Evolutionary conservation across 2,329 filamentous ascomycete genomes (phyloP), one percentile per base, ranked within the genome.

Genomic region (Pseudopithomyces chartarum): DNA sequence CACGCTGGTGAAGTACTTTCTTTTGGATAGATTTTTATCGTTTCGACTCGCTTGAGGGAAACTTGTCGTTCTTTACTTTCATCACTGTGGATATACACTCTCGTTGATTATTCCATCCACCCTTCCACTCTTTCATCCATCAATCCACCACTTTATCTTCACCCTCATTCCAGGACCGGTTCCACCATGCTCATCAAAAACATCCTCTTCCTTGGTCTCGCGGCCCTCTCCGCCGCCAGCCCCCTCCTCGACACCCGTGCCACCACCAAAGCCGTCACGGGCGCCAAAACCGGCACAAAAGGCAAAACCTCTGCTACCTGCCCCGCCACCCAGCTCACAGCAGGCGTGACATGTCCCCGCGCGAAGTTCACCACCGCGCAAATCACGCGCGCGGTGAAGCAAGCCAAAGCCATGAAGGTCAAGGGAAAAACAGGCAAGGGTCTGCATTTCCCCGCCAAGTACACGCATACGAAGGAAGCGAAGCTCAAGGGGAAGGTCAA

Each of bases 391-490:
- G 20, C 48, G 10, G 38, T 51, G 20, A 43, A 26, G 33, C 48
- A 51, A 26, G 48, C 48, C 17, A 51, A 51, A 38, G 48, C 48
- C 33, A 51, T 51, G 48, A 51, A 51, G 17, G 13, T 51, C 36
- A 51, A 51, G 38, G 48, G 48, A 8, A 43, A 43, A n/a, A 42
- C 17, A 10, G 48, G 48, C 48, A 51, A 51, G 38, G 48, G 48
- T 6, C 26, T 51, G 20, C 48, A 51, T 17, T 51, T 51, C 48
- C 48, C 48, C 11, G 48, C 48, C 33, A 42, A 38, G 38, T 51
- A 51, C 48, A 51, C 19, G 17, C 48, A n/a, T 11, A 15, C 15
- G 20, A 38, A 43, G 48, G 48, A 51, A 26, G 11, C 19, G 48
- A 43, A 51, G 38, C 17, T 17, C 17, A 43, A 51, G 38, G 38